Conservation (phyloP, 2,329 filamentous ascomycete species). For the Aspergillus transmontanensis region DNA sequence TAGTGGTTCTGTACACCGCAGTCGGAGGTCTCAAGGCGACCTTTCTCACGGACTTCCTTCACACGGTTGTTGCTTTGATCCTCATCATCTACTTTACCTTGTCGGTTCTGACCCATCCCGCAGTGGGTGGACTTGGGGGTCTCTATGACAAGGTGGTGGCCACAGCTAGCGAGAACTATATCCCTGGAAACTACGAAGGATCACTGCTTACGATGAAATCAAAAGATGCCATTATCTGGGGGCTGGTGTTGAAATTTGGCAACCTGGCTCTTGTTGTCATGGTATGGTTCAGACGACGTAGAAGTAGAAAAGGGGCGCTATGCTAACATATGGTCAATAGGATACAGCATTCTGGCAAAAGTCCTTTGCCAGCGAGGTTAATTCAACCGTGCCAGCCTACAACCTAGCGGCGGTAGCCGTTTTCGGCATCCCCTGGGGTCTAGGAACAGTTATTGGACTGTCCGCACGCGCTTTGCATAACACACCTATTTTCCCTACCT, state of each 20-base stretch:
- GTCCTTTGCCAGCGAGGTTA: conserved; percentile 52
- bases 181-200: conserved; percentile 51
- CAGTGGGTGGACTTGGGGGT: conserved; percentile 46
- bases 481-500: conserved; percentile 50
- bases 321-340: conserved; percentile 3
- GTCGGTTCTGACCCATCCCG: conserved; percentile 45
- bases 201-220: conserved; percentile 55
- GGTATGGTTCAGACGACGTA: conserved; percentile 26
- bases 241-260: conserved; percentile 52
- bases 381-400: conserved; percentile 52
- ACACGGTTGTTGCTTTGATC: conserved; percentile 52
- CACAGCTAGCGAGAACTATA: conserved; percentile 44
- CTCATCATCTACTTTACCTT: conserved; percentile 54
- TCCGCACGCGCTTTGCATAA: conserved; percentile 49
- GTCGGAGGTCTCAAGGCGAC: conserved; percentile 54
- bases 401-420: conserved; percentile 49
- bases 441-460: conserved; percentile 52
- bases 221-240: conserved; percentile 47
- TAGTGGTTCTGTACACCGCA: conserved; percentile 52
- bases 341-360: conserved; percentile 59
- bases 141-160: conserved; percentile 53
- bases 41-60: conserved; percentile 53
- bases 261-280: conserved; percentile 55
- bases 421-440: conserved; percentile 52
- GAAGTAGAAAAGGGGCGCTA: background rate